Base-by-base conservation (phyloP, 2,329 filamentous ascomycete species). In the Colletotrichum chrysophilum region DNA sequence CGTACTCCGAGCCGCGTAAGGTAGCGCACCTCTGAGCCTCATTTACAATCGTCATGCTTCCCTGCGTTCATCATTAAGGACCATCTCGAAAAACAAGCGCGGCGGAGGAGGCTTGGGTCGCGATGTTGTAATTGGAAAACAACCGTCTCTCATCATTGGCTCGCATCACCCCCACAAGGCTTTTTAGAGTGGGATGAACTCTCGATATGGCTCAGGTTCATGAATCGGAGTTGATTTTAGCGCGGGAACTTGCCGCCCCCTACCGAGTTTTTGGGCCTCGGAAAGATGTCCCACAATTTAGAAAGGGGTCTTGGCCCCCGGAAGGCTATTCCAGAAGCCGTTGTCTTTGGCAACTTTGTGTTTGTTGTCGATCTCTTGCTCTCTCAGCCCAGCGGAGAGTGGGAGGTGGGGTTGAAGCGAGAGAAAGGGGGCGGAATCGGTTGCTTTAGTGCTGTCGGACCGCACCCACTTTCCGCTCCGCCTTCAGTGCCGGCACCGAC, bases 381-480 rank as follows among this genome's bases (percentile, higher is more conserved):
- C 1, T 28, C 65, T 67, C 30, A 30, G 55, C 24, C 13, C 13
- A 18, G 26, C 55, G 34, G 55, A 70, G 55, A 61, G 66, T 62
- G 66, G 66, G 66, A 67, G 55, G 66, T 70, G 66, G 66, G 66
- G 66, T 70, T 61, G 66, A 70, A 70, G 66, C 66, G 66, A 69
- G 66, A 36, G 55, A 26, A 58, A 30, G 9, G 52, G 30, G 48
- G 14, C 30, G 43, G 65, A 36, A 58, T 67, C 64, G 38, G 28
- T 43, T 0, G n/a, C 16, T 13, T 7, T 48, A 9, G 26, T 32
- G 65, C 28, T 24, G 4, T 67, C 26, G 48, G 18, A 13, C 26
- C 30, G 38, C 30, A 24, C 65, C 65, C 65, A 67, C 65, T 36
- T 67, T 32, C 65, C 65, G 65, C 28, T 32, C 55, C 55, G 55